These are phyloP conservation scores for Choiromyces venosus DNA, from an alignment of 495 filamentous ascomycete species.

Conservation along the genomic window DNA sequence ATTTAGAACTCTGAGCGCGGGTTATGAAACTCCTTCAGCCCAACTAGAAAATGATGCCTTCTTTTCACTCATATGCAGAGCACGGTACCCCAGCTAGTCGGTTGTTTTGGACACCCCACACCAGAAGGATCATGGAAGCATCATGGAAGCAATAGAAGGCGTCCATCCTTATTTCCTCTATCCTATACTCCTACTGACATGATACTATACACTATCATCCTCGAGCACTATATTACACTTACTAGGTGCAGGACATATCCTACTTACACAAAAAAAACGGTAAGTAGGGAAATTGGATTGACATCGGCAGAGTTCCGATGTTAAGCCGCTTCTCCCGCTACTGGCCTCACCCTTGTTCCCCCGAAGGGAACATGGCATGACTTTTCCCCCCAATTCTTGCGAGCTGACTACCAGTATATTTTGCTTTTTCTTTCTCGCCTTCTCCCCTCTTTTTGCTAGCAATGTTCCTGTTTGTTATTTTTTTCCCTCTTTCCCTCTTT, in stretches of 20 bases:
- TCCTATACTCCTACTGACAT: neutral
- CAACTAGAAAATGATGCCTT: neutral
- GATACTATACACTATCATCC: neutral
- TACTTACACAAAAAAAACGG: neutral
- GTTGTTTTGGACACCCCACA: neutral
- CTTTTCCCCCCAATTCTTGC: neutral
- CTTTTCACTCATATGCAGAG: neutral
- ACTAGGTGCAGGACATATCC: neutral
- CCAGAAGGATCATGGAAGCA: neutral
- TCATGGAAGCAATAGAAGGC: slow-evolving; percentile 1
- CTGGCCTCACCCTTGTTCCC: neutral
- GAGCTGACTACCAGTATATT: neutral
- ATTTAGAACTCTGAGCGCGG: neutral
- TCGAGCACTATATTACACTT: too few species aligned
- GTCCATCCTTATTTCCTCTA: neutral
- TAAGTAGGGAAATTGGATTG: slow-evolving; percentile 2
- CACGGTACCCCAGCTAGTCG: neutral
- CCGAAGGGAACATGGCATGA: neutral
- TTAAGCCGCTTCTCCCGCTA: neutral
- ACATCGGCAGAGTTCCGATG: neutral
- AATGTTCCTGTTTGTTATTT: too few species aligned
- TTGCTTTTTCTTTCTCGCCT: neutral
- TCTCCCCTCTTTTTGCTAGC: neutral
- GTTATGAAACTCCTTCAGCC: neutral
- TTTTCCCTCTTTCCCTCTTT: neutral